Evolutionary conservation across 192 early-diverging fungal genomes (phyloP), one percentile per base, ranked within the genome.

Genomic region (Linnemannia hyalina): DNA sequence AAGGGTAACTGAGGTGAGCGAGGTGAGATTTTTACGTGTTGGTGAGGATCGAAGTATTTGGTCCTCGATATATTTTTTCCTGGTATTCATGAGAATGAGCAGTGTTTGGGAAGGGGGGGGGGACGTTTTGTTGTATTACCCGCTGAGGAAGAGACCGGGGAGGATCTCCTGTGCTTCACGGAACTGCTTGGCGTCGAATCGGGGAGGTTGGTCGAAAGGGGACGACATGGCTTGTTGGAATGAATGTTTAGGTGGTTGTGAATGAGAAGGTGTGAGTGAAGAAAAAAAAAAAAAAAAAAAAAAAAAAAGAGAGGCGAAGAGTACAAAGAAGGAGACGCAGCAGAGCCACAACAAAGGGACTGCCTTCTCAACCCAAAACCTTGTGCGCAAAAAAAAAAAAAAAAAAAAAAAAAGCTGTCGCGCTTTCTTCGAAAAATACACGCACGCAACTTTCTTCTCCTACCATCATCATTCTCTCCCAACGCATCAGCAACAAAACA

Each of bases 141-240:
- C 83, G 72, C 83, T 77, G 18, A 86, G 75, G 23, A 72, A 86
- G 20, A 86, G 55, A 16, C 83, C 83, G 29, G 83, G 83, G 22
- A 81, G 8, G 20, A 86, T 46, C 52, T 86, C 79, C 36, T 85
- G 83, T 75, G 80, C 80, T 15, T 80, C 77, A n/a, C 83, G 78
- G 36, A 85, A 68, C 69, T n/a, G 63, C 29, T 22, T 63, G 20
- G 44, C 22, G 22, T 75, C 74, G 69, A 68, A 85, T 26, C 73
- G 4, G 6, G 55, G 55, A 60, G 75, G 75, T 22, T 70, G 10
- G 22, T 55, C 54, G 44, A 71, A 57, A 38, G 68, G 74, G 74
- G 4, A 1, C 23, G 68, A 20, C 22, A 36, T 49, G 22, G 55
- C n/a, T 20, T 77, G 41, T 29, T 44, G 32, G 57, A 68, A 26